Conservation (phyloP, 257 asterid genomes). For the Ilex aquifolium region DNA sequence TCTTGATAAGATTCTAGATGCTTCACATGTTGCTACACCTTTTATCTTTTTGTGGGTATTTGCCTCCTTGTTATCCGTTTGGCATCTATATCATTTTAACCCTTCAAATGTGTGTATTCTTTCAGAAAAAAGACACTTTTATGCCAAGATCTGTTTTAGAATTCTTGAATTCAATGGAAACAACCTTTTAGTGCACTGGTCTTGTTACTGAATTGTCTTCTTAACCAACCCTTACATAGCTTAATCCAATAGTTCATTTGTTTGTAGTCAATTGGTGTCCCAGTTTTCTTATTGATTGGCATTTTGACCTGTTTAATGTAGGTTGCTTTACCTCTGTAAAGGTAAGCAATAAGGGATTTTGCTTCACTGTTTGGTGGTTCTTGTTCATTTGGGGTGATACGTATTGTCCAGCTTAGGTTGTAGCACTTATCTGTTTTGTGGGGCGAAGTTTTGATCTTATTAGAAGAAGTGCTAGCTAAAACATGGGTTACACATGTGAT, state of each 20-base stretch:
- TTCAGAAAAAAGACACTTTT: background rate
- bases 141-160: slow-evolving; percentile 14
- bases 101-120: background rate
- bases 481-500: slow-evolving; percentile 80
- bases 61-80: slow-evolving; percentile 15
- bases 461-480: slow-evolving; percentile 7
- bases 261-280: too few relatives aligned
- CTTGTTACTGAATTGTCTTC: background rate
- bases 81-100: slow-evolving; percentile 17
- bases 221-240: background rate
- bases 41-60: slow-evolving; percentile 15
- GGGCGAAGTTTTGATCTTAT: background rate
- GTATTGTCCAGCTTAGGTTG: too few relatives aligned
- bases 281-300: too few relatives aligned
- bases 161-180: slow-evolving; percentile 5
- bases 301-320: too few relatives aligned
- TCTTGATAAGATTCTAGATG: slow-evolving; percentile 35
- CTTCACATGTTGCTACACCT: slow-evolving; percentile 27
- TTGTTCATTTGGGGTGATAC: too few relatives aligned
- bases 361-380: too few relatives aligned
- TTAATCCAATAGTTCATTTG: too few relatives aligned
- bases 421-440: background rate
- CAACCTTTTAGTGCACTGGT: background rate
- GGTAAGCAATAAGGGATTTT: too few relatives aligned
- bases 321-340: too few relatives aligned